Evolutionary conservation across 371 early-diverging fungal genomes (phyloP), one percentile per base, ranked within the genome.

Genomic region (Syncephalis plumigaleata): DNA sequence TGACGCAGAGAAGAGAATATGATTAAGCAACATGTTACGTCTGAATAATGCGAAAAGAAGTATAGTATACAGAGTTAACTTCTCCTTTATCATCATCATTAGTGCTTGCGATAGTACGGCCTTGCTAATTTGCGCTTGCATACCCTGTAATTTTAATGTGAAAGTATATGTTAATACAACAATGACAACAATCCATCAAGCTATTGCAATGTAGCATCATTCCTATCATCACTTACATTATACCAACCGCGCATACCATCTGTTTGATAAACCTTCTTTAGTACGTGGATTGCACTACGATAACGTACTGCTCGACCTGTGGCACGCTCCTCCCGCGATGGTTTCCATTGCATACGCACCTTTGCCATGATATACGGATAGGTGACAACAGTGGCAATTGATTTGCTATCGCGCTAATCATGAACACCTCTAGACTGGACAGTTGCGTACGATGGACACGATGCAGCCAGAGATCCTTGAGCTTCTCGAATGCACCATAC

Each of bases 321-420:
- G 24, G 62, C 64, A 18, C 60, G 67, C 52, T 72, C 62, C 45
- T 66, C 68, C 51, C 67, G 77, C 44, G 81, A 74, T 11, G 91
- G 87, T 56, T 81, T 84, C 91, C 92, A 94, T 60, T 94, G 94
- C 57, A 94, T 71, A 46, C 91, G 70, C 13, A 88, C 87, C 58
- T 96, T 96, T 49, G 97, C 95, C 93, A 93, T 92, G 59, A 96
- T 96, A 60, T 93, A 94, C 22, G 97, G 95, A 55, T 91, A 88
- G 9, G 84, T 87, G 50, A 84, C 64, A 9, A 84, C 61, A 11
- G 81, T 84, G 4, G 95, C 97, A 55, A 94, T 57, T 0, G 93
- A 86, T 61, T 96, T 96, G 88, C 71, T 40, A 91, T 49, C 2
- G 94, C 95, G 16, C 93, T 94, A 22, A 88, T 77, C 53, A 81